Evolutionary conservation across 257 asterid species (phyloP).

Genomic region (Dorcoceras hygrometricum): DNA sequence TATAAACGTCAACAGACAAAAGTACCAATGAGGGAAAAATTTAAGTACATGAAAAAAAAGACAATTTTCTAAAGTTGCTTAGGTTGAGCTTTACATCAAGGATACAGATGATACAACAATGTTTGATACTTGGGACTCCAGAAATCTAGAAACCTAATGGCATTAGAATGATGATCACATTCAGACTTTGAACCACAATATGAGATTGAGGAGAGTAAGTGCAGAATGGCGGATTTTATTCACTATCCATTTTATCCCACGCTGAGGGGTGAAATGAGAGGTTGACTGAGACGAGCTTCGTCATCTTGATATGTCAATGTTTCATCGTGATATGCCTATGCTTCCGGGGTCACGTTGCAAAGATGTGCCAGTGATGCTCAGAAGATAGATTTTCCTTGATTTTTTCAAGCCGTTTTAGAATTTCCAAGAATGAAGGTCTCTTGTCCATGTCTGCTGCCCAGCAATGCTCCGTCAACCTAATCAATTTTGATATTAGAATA

Average conservation of each 20-base stretch:
- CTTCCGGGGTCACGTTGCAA: constrained; percentile 31
- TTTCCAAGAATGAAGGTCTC: constrained; percentile 87
- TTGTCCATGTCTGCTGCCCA: constrained; percentile 83
- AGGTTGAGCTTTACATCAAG: too few relatives aligned
- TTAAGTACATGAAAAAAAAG: too few relatives aligned
- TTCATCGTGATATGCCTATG: too few relatives aligned
- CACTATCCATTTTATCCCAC: constrained; percentile 21
- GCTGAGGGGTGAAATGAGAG: neutral
- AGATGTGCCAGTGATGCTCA: constrained; percentile 69
- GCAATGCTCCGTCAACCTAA: constrained; percentile 67
- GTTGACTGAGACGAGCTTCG: neutral
- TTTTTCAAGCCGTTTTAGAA: constrained; percentile 69
- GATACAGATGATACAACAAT: too few relatives aligned
- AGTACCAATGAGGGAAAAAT: too few relatives aligned
- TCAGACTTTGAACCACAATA: neutral
- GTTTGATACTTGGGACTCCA: too few relatives aligned
- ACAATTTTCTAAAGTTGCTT: too few relatives aligned
- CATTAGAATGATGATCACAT: neutral
- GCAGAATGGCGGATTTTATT: constrained; percentile 20
- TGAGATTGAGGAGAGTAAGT: constrained; percentile 21
- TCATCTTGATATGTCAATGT: neutral
- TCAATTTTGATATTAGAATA: constrained; percentile 15
- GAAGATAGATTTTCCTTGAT: constrained; percentile 51
- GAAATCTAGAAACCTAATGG: neutral
- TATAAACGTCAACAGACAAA: too few relatives aligned